Base-by-base conservation (phyloP, 177 flowering plant species). In the Vitis hybrid region DNA sequence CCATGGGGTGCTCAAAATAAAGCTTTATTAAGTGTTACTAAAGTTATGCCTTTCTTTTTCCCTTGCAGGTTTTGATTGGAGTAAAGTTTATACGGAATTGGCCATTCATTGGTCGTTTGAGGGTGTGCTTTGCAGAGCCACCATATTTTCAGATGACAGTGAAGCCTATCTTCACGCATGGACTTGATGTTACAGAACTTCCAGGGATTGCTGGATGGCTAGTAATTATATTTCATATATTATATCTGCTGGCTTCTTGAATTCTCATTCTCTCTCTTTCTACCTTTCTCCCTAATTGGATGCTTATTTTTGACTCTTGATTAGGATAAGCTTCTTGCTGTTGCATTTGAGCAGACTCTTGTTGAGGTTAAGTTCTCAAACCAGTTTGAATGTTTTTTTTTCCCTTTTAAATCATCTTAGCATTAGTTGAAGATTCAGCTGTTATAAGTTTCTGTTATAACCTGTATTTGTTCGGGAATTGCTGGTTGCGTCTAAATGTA, bases 141-240 rank as follows among this genome's bases (percentile, higher is more conserved):
- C 99, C 99, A 64, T 96, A 88, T 72, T 90, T 93, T 74, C 99
- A 93, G 82, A 93, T 96, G 97, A 92, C 89, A 50, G 97, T 88
- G 65, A 96, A 96, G 73, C 99, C 99, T 18, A 75, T 93, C 11
- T 87, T 87, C 76, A 83, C 76, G 72, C 97, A 86, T 73, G 98
- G 99, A 21, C 73, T 93, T 81, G 90, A 96, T 86, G 97, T 96
- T 50, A 87, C 99, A 16, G 98, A 85, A 76, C 72, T 96, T 79
- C 99, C 98, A 18, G 98, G 97, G 57, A 88, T 96, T 76, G 97
- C 98, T 51, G 98, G 99, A 70, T 96, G 99, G 98, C 88, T 91
- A 15, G 98, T 96, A 81, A 76, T 84, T 65, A 62, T 56, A 52
- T 68, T 1, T 59, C 15, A 46, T 21, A 30, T 11, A 66, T 64